Evolutionary conservation across 2,329 filamentous ascomycete species (phyloP), one percentile per base, ranked within the genome.

Genomic region (Myriangium duriaei): DNA sequence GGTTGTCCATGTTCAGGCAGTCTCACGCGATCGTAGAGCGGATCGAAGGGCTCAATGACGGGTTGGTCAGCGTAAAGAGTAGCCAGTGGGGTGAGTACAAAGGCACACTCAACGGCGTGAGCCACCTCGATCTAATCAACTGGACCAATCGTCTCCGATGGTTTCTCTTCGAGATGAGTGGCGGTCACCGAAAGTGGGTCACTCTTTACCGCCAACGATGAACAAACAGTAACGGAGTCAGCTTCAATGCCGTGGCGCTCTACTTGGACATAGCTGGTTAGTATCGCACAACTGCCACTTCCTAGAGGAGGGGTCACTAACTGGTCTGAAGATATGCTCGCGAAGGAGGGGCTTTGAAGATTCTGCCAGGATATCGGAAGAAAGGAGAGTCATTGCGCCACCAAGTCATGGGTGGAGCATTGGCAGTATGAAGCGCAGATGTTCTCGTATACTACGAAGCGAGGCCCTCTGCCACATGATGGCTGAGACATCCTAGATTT

Each of bases 51-150:
- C 60, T 70, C 7, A 79, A 79, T 48, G 74, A 79, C 51, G 74
- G 74, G 0, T 59, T 79, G 14, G 74, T 79, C 26, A 85, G 72
- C 45, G 72, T 78, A 24, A 54, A 61, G 3, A 76, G 72, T 43
- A 71, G 69, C 47, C 63, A 59, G 43, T 79, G 74, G 74, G 74
- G 74, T 21, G 62, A 64, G 7, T 79, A 79, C 47, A 72, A 75
- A 51, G 74, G 74, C 17, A 79, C 74, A 1, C 50, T 79, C 35
- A 60, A 74, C n/a, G 70, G 70, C 3, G 74, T 77, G 41, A 76
- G 69, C 51, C 74, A 79, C 57, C 53, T 79, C 32, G 74, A 79
- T 47, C 51, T 78, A 44, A 79, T 79, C 54, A 79, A 79, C 47
- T 79, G 74, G 74, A 74, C 71, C 17, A 78, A 76, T 45, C 60